Base-by-base conservation (phyloP, 805 yeast species). In the Wickerhamomyces kurtzmanii region DNA sequence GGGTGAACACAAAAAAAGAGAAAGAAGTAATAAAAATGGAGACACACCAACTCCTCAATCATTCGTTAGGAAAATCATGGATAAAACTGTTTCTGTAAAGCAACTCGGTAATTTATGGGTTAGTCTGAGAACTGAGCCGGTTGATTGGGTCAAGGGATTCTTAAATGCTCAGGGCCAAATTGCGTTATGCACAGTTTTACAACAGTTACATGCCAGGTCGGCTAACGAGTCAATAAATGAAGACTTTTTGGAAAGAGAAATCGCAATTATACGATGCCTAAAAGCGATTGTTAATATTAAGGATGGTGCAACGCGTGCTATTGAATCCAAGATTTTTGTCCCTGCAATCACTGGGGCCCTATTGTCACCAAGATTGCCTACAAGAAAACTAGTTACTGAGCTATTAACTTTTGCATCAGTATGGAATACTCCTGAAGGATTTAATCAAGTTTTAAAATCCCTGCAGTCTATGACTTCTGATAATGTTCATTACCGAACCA, bases 81-180 rank as follows among this genome's bases (percentile, higher is more conserved):
- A 80, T 20, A 79, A 80, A 42, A 55, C 71, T 18, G 74, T 87
- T 30, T 62, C 81, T 1, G 57, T 73, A 4, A 72, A 71, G 29
- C 84, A 87, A 49, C 59, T 89, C 38, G 83, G 80, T 22, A 82
- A 82, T 40, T 64, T 91, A 29, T 84, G 91, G 81, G 95, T 91
- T 5, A 84, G 94, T 26, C 61, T 89, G 23, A 72, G 97, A 38
- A 85, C 97, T 0, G 97, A 89, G 48, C 86, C 87, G 15, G 60
- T 75, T 14, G 68, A 61, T 20, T 89, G 97, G 96, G 91, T 84
- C 0, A 64, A 71, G 27, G 65, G 62, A 14, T 91, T 91, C 43
- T 62, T 85, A n/a, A 73, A 65, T 28, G 65, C 71, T 24, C 93
- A 84, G 49, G 97, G 97, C 8, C 85, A 80, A 33, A 67, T 77